Base-by-base conservation (phyloP, 116 monocot genomes). In the Iris pallida region DNA sequence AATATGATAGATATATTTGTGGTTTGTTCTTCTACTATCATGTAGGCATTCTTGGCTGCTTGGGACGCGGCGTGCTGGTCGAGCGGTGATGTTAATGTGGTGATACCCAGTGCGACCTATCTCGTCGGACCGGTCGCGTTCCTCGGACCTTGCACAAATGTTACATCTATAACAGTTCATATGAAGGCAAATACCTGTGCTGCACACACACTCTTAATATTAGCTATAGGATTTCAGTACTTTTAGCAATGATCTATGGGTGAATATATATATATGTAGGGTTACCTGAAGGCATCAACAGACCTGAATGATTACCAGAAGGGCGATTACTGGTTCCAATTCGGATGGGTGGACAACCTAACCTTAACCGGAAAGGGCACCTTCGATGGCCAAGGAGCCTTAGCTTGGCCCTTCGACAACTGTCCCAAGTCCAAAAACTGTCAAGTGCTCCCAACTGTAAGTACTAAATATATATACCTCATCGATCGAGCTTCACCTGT, bases 61-160 rank as follows among this genome's bases (percentile, higher is more conserved):
- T 90, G 90, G 90, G 53, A 16, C 4, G 80, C 78, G 4, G 83
- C 80, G 0, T 90, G 90, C 55, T 41, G 45, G 14, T 72, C 75
- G 1, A 42, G 42, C 0, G 82, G 83, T 0, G 12, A 11, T 1
- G 77, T 75, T 0, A 76, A 58, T 17, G 8, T 86, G 16, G 0
- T 76, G 54, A 55, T 86, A 4, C 86, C 86, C 4, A 53, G 11
- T 1, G 76, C 55, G 6, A 75, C 73, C 4, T 90, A 79, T 19
- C 63, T 86, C 49, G 17, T 80, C 11, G 83, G 83, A 0, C 90
- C 81, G 0, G 8, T 81, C 3, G 45, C 61, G 10, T 81, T 86
- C 59, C 19, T 12, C 1, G 90, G 90, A 0, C 90, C 90, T 12
- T 90, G 90, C 79, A 55, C 0, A 0, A 41, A 72, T 9, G 72